Percentiles rank a stretch among this genome's conserved stretches.
Evolutionary conservation across 805 yeast species (phyloP).

Genomic region (Sugiyamaella valdiviana): DNA sequence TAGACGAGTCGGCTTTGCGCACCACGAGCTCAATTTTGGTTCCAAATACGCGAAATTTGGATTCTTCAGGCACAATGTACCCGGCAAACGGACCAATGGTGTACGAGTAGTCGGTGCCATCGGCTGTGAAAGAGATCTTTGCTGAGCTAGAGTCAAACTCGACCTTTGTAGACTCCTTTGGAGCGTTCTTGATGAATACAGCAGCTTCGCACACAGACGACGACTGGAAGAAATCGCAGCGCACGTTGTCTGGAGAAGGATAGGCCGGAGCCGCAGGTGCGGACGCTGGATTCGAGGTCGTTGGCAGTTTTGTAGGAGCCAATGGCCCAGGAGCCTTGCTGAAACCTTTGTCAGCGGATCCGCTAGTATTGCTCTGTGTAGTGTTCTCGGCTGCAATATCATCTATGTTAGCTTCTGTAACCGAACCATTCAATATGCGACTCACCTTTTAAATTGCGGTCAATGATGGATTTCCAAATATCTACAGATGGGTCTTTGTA

Average conservation of each 20-base stretch:
- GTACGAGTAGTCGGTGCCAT: slow-evolving; percentile 49
- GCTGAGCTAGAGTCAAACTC: slow-evolving; percentile 28
- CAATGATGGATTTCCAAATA: slow-evolving; percentile 18
- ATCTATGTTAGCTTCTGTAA: slow-evolving; percentile 1
- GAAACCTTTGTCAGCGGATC: too few species aligned
- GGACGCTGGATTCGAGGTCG: neutral
- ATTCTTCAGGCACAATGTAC: slow-evolving; percentile 42
- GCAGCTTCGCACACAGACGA: slow-evolving; percentile 52
- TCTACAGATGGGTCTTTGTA: slow-evolving; percentile 15
- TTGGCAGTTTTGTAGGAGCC: too few species aligned
- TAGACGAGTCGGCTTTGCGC: slow-evolving; percentile 36
- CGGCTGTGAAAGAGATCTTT: slow-evolving; percentile 13
- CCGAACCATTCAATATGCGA: slow-evolving; percentile 3
- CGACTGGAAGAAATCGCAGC: slow-evolving; percentile 73
- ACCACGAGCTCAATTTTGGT: slow-evolving; percentile 73
- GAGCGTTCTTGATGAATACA: slow-evolving; percentile 62
- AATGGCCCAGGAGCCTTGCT: too few species aligned
- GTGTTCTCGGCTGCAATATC: slow-evolving; percentile 5
- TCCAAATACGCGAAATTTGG: slow-evolving; percentile 48
- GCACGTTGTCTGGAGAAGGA: slow-evolving; percentile 28
- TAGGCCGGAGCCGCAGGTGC: slow-evolving; percentile 4
- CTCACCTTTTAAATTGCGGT: neutral
- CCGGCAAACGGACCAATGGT: slow-evolving; percentile 47
- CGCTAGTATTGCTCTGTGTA: too few species aligned
- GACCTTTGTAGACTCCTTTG: slow-evolving; percentile 42